Evolutionary conservation across 1,139 yeast species (phyloP), one percentile per base, ranked within the genome.

Genomic region (Magnusiomyces suaveolens): DNA sequence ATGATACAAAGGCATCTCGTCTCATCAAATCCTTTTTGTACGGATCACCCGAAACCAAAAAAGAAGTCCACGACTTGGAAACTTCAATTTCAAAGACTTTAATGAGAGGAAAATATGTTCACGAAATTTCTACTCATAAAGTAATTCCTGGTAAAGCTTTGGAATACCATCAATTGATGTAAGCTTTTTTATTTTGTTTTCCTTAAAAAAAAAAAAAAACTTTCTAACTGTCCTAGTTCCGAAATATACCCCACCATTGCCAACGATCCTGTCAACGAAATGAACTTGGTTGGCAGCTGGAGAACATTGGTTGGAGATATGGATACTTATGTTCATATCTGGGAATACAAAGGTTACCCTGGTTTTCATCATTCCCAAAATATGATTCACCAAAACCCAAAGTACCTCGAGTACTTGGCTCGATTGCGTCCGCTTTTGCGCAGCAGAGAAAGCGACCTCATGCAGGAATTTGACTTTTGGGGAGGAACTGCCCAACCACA

Each of bases 401-500:
- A 58, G 48, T 72, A 70, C 58, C 56, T 66, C 33, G 63, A 64
- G 25, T 71, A 66, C 56, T 63, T 69, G 23, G 62, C 58, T 41
- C 55, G 60, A 29, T 61, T 72, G 53, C 66, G 74, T 12, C 64
- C 65, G 2, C 59, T 65, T 46, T 66, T 73, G 26, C 64, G 70
- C 43, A 64, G 71, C 18, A 67, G 76, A 38, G 65, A 64, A 51
- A 64, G 68, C 26, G 66, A 68, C 48, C 57, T 73, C 36, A 66
- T 71, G 62, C 76, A 73, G 55, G 76, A 73, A 58, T 73, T 73
- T 61, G 64, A 67, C 54, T 72, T 72, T 62, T 73, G 76, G 76
- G 75, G 75, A 14, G 75, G 75, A 21, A 73, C 76, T 2, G 73
- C 75, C 1, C 64, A 72, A 1, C 76, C 76, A 4, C 72, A 71